These are phyloP conservation scores for Kluyveromyces sp. DNA, from an alignment of 1,139 yeast genomes.

Conservation along the genomic window DNA sequence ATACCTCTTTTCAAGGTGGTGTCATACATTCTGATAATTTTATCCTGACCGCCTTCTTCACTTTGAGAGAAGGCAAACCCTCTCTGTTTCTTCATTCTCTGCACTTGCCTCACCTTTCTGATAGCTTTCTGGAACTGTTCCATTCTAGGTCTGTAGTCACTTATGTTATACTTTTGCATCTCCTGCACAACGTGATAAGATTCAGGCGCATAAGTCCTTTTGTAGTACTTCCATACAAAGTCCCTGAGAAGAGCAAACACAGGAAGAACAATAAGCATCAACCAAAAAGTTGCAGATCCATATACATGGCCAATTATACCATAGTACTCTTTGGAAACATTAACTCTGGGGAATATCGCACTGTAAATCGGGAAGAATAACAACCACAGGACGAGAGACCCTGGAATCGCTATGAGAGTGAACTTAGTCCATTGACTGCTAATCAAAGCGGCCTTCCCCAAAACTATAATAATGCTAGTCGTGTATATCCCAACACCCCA, in stretches of 20 bases:
- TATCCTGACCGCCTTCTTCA: constrained; percentile 87
- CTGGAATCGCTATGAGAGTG: constrained; percentile 88
- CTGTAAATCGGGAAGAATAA: constrained; percentile 84
- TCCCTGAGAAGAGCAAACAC: constrained; percentile 76
- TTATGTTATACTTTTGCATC: constrained; percentile 90
- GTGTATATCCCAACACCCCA: constrained; percentile 94
- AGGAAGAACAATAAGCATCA: constrained; percentile 68
- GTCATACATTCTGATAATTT: constrained; percentile 87
- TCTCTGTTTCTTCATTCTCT: constrained; percentile 95
- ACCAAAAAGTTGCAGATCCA: constrained; percentile 80
- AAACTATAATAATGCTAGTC: constrained; percentile 77
- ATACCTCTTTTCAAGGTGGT: constrained; percentile 62
- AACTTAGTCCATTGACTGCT: constrained; percentile 94
- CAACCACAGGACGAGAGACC: constrained; percentile 81
- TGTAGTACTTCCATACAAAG: constrained; percentile 88
- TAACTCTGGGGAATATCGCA: constrained; percentile 71
- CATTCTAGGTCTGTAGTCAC: constrained; percentile 90
- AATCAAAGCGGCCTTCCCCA: constrained; percentile 91
- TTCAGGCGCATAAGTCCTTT: constrained; percentile 85
- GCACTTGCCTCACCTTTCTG: constrained; percentile 94
- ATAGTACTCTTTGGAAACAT: constrained; percentile 75
- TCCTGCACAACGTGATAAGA: constrained; percentile 94
- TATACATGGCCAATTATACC: constrained; percentile 77
- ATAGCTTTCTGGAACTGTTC: constrained; percentile 97
- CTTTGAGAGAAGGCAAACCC: constrained; percentile 98